Evolutionary conservation across 257 asterid genomes (phyloP).

Genomic region (Rauvolfia tetraphylla): DNA sequence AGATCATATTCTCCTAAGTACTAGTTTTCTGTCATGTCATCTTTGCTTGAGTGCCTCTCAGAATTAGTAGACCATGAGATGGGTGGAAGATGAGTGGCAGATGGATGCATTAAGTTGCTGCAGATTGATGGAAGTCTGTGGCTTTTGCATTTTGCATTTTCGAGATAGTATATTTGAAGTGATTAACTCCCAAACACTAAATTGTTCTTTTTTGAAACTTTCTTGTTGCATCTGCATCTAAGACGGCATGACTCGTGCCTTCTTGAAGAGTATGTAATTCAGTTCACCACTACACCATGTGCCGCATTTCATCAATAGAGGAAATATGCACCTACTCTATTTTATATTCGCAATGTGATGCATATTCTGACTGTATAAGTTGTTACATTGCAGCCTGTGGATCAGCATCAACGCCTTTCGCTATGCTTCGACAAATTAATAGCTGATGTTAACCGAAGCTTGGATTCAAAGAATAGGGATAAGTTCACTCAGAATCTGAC

Average conservation of each 20-base stretch:
- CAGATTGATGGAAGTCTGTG: not conserved
- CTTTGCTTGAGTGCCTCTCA: not conserved
- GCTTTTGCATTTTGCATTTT: not conserved
- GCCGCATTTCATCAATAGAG: not conserved
- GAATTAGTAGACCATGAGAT: not conserved
- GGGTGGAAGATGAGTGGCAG: too few relatives aligned
- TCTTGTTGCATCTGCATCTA: not conserved
- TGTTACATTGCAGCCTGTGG: slow-evolving; percentile 57
- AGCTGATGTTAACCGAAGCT: slow-evolving; percentile 70
- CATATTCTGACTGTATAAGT: not conserved
- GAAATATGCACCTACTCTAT: not conserved
- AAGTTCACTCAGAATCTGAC: slow-evolving; percentile 91
- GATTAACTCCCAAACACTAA: too few relatives aligned
- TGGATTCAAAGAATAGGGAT: slow-evolving; percentile 93
- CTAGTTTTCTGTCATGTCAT: not conserved
- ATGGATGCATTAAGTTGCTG: not conserved
- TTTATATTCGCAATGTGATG: not conserved
- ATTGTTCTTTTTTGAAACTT: not conserved
- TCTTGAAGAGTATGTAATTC: not conserved
- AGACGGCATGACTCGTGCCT: not conserved
- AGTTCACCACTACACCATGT: not conserved
- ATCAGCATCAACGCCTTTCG: slow-evolving; percentile 84
- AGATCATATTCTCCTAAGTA: not conserved
- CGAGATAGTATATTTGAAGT: not conserved
- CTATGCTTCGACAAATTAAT: slow-evolving; percentile 80